Percentiles rank a stretch among this genome's conserved stretches.
phyloP scores from a whole-genome alignment of 768 basidiomycete species.

The Sarcomyxa edulis region DNA sequence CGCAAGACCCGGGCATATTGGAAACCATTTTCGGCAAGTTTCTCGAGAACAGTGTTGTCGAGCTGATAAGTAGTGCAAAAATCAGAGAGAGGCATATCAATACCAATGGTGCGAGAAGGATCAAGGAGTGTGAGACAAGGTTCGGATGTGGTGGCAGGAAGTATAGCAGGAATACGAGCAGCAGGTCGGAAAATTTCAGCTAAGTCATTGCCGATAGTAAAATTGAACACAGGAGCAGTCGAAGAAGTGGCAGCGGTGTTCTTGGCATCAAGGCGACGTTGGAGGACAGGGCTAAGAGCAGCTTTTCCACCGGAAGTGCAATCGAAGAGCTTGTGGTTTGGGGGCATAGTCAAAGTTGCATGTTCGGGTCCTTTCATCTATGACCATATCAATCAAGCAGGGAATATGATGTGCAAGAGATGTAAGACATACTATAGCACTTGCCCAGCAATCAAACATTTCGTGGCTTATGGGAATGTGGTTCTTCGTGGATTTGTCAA shows the following conservation, averaged over 20 bases:
- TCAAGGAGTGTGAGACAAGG: not conserved
- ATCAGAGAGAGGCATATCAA: not conserved
- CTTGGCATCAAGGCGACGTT: not conserved
- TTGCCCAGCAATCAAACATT: too few species aligned
- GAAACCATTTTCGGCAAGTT: slow-evolving; percentile 2
- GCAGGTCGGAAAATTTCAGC: not conserved
- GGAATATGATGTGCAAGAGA: not conserved
- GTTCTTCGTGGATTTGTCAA: too few species aligned
- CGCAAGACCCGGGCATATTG: slow-evolving; percentile 7
- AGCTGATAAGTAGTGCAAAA: slow-evolving; percentile 6
- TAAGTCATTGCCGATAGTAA: slow-evolving; percentile 1
- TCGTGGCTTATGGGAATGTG: too few species aligned
- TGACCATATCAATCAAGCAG: too few species aligned
- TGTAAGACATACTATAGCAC: too few species aligned
- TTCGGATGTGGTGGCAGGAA: not conserved
- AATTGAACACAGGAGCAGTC: not conserved
- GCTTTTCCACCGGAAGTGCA: too few species aligned
- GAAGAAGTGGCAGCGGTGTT: not conserved
- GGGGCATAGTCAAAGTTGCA: not conserved
- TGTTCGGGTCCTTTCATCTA: not conserved
- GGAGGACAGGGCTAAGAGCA: not conserved
- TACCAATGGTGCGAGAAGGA: not conserved
- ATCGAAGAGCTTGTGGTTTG: not conserved
- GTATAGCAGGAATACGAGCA: not conserved
- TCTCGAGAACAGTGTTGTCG: not conserved